Conservation (phyloP, 306 rosid species). For the Glycyrrhiza uralensis region DNA sequence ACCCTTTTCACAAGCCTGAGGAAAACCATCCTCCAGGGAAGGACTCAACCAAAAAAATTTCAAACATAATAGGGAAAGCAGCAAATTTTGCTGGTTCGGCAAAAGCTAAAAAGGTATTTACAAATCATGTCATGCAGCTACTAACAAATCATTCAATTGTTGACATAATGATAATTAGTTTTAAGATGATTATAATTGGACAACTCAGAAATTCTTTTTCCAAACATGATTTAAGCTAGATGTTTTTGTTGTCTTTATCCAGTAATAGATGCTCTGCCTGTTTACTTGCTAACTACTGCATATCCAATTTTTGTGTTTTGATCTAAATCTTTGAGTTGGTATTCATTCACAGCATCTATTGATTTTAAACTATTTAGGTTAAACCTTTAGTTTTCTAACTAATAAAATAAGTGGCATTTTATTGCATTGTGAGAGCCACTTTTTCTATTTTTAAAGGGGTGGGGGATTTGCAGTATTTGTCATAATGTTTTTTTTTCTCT, state of each 20-base stretch:
- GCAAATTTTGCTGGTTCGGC: slow-evolving; percentile 85
- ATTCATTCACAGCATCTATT: background rate
- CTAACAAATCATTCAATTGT: slow-evolving; percentile 6
- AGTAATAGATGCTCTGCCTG: background rate
- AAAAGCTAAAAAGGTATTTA: slow-evolving; percentile 71
- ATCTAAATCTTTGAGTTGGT: slow-evolving; percentile 9
- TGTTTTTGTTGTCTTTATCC: slow-evolving; percentile 2
- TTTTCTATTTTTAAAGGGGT: background rate
- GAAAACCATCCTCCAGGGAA: slow-evolving; percentile 97
- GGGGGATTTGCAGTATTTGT: background rate
- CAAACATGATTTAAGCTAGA: slow-evolving; percentile 7
- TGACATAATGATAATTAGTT: slow-evolving; percentile 15
- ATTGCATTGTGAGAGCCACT: slow-evolving; percentile 1
- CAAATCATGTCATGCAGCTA: slow-evolving; percentile 19
- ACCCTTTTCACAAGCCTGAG: slow-evolving; percentile 88
- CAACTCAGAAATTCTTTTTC: background rate
- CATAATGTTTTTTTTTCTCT: slow-evolving; percentile 9
- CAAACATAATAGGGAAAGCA: slow-evolving; percentile 88
- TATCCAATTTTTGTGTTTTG: background rate
- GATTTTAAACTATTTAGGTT: background rate
- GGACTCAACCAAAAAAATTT: slow-evolving; percentile 85
- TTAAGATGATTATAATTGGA: slow-evolving; percentile 3
- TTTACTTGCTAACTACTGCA: slow-evolving; percentile 12
- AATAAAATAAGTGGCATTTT: slow-evolving; percentile 2
- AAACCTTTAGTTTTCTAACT: no score